Base-by-base conservation (phyloP, 257 asterid genomes). In the Solanum sejunctum region DNA sequence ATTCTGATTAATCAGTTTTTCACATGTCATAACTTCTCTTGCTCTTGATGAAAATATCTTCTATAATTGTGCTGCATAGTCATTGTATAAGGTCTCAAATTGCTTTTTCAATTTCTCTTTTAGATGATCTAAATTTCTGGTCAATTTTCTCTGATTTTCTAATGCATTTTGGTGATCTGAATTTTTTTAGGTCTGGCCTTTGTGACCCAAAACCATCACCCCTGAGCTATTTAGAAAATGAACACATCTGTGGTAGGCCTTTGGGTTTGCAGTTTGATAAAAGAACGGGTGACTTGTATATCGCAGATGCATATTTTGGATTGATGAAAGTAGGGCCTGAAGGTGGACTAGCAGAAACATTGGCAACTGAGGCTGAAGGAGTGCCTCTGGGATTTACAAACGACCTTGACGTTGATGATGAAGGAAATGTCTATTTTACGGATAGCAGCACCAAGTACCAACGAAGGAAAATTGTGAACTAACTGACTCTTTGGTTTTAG, bases 181-280 rank as follows among this genome's bases (percentile, higher is more conserved):
- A 73, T 54, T 85, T 36, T 36, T 88, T 85, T 90, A 96, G 99
- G 92, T 91, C 97, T 41, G 87, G 89, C 70, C 83, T 92, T 6
- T 97, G 99, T 71, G 97, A 93, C 84, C 90, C 96, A 15, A 93
- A 95, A 84, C 93, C 94, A 41, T 90, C 97, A 10, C 86, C 87
- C 2, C 5, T 89, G 84, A 83, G 91, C 92, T 95, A 95, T 82
- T 81, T 94, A 90, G 91, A 90, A 88, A 91, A 93, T 63, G 99
- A 97, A 88, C 98, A 97, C 92, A 94, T 95, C 51, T 97, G 99
- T 88, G 99, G 99, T 49, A 91, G 98, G 91, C 99, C 99, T 58
- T 86, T 96, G 92, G 98, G 98, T 54, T 89, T 96, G 77, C 91
- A 94, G 84, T 96, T 96, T 78, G 93, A 93, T 89, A 92, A 90